Evolutionary conservation across 768 basidiomycete genomes (phyloP).

Genomic region (Agrocybe praecox): DNA sequence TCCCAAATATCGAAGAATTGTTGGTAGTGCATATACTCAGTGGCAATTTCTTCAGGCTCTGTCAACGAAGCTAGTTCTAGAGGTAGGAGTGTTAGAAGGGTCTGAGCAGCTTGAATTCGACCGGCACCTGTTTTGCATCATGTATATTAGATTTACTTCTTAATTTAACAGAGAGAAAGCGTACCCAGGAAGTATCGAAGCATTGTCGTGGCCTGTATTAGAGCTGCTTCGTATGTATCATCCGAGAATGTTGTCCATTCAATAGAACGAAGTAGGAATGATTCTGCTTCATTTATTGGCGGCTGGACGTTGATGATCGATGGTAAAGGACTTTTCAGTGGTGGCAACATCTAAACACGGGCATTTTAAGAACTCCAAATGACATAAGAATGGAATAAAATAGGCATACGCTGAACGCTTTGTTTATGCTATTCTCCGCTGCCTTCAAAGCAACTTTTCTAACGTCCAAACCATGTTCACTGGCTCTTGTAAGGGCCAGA

Average conservation of each 20-base stretch:
- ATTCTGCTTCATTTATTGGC: slow-evolving; percentile 58
- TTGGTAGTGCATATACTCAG: slow-evolving; percentile 77
- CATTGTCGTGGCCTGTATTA: slow-evolving; percentile 88
- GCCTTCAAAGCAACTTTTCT: slow-evolving; percentile 78
- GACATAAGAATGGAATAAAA: neutral
- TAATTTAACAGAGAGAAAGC: slow-evolving; percentile 18
- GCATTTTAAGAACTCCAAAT: slow-evolving; percentile 2
- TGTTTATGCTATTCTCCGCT: slow-evolving; percentile 77
- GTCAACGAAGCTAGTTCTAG: slow-evolving; percentile 59
- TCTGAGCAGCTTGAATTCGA: slow-evolving; percentile 67
- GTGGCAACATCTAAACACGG: slow-evolving; percentile 49
- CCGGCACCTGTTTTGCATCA: slow-evolving; percentile 57
- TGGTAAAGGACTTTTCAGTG: slow-evolving; percentile 58
- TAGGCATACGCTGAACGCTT: slow-evolving; percentile 53
- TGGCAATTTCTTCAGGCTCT: slow-evolving; percentile 72
- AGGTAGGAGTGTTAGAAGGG: slow-evolving; percentile 62
- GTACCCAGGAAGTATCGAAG: slow-evolving; percentile 88
- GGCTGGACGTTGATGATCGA: slow-evolving; percentile 60
- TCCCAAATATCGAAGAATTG: slow-evolving; percentile 83
- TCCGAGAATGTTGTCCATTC: slow-evolving; percentile 90
- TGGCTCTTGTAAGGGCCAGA: slow-evolving; percentile 71
- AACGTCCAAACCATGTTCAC: slow-evolving; percentile 84
- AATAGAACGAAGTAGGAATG: slow-evolving; percentile 77
- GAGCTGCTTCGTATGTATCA: slow-evolving; percentile 73
- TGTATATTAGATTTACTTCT: neutral